These are phyloP conservation scores for Malassezia arunalokei DNA, from an alignment of 1,284 basidiomycete genomes.

Conservation along the genomic window DNA sequence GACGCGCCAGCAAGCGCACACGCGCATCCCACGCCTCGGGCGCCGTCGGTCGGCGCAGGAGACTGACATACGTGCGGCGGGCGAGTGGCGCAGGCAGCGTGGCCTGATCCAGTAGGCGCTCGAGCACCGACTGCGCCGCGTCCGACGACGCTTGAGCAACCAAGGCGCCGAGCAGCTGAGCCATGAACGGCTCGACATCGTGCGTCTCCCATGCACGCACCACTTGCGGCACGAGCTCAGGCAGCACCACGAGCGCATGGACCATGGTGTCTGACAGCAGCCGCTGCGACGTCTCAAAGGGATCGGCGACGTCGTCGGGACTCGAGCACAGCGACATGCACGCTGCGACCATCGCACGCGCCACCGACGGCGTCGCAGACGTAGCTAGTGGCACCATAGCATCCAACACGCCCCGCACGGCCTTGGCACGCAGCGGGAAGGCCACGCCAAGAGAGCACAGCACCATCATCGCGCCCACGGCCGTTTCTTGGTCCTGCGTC, in stretches of 20 bases:
- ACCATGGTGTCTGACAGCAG: conserved; percentile 22
- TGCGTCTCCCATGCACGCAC: conserved; percentile 15
- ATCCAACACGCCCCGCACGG: conserved; percentile 26
- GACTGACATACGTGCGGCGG: conserved; percentile 14
- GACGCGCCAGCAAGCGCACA: conserved; percentile 20
- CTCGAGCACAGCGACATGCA: conserved; percentile 27
- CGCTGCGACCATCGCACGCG: conserved; percentile 23
- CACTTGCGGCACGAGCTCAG: conserved; percentile 15
- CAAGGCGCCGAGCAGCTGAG: conserved; percentile 21
- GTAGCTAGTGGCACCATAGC: conserved; percentile 17
- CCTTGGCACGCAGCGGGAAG: conserved; percentile 29
- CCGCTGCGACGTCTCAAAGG: conserved; percentile 15
- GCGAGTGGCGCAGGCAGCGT: conserved; percentile 14
- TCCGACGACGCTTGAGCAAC: conserved; percentile 15
- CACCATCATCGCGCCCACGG: conserved; percentile 31
- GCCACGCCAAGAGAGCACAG: conserved; percentile 31
- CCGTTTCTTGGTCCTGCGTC: conserved; percentile 23
- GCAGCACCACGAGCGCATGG: conserved; percentile 16
- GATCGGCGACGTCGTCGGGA: conserved; percentile 14
- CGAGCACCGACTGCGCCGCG: conserved; percentile 18
- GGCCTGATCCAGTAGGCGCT: conserved; percentile 15
- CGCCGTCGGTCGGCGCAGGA: conserved; percentile 14
- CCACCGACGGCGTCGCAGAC: conserved; percentile 12
- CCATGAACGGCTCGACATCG: conserved; percentile 24
- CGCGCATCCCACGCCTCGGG: conserved; percentile 18